Base-by-base conservation (phyloP, 257 asterid genomes). In the Plantago ovata region DNA sequence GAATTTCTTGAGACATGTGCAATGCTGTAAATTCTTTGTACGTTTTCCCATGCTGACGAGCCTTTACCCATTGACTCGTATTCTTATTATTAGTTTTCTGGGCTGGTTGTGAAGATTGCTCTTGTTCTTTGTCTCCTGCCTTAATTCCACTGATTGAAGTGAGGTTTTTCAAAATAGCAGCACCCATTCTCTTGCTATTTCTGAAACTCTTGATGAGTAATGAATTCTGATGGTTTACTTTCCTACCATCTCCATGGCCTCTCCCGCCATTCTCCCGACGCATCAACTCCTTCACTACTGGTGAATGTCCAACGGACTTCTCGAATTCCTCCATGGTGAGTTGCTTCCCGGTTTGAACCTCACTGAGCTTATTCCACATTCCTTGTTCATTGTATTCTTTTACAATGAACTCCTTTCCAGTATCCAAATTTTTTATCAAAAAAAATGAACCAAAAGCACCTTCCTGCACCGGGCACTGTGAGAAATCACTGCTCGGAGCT, bases 291-390 rank as follows among this genome's bases (percentile, higher is more conserved):
- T 82, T 89, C 20, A 85, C 98, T 0, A 81, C 82, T 1, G 95
- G 95, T 0, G 98, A 92, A 49, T 74, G 73, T 21, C 96, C 97
- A 0, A 85, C 93, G 0, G 89, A 70, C 67, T 77, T 88, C 78
- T 92, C 98, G 43, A 89, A 89, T 60, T 89, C 98, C 64, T 89
- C 98, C 84, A 84, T 82, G 2, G 91, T 88, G 3, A 89, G 81
- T 38, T 85, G 95, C 73, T 82, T 80, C 64, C 98, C 96, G 11
- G 98, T 89, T 79, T 89, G 89, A 42, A 81, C 82, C 40, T 89
- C 96, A 28, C 86, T 92, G 14, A 91, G 73, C 73, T 87, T 87
- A 60, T 87, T 84, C 96, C 95, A 86, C 86, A 75, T 67, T 6
- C 97, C 97, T 21, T 82, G 64, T 40, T 85, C 90, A 12, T 87